These are phyloP conservation scores for Hagleromyces aurorensis DNA, from an alignment of 805 yeast genomes.

Conservation along the genomic window DNA sequence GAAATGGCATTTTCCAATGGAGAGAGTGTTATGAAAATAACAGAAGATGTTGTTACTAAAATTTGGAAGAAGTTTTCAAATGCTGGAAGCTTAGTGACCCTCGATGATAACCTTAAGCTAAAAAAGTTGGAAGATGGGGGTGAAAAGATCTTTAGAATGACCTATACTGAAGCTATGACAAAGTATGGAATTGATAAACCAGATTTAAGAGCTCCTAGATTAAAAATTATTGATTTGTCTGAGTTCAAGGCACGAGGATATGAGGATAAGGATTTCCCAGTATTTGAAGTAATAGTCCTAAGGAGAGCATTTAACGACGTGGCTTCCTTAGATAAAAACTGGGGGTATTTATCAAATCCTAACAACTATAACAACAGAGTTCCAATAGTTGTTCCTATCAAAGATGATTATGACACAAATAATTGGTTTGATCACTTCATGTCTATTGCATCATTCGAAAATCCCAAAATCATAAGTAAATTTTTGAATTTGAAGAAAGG, in stretches of 20 bases:
- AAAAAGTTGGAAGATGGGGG: conserved; percentile 13
- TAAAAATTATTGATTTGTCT: conserved; percentile 45
- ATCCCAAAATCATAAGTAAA: conserved; percentile 25
- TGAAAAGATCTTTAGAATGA: conserved; percentile 37
- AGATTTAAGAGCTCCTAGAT: conserved; percentile 57
- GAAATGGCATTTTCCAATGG: conserved; percentile 81
- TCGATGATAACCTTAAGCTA: conserved; percentile 20
- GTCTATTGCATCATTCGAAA: conserved; percentile 29
- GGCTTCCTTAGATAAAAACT: conserved; percentile 26
- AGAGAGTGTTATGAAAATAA: conserved; percentile 55
- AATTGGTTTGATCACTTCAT: conserved; percentile 38
- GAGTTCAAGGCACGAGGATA: conserved; percentile 30
- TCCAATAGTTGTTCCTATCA: conserved; percentile 51
- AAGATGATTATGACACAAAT: conserved; percentile 31
- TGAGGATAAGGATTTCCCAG: conserved; percentile 45
- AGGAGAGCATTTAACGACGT: conserved; percentile 37
- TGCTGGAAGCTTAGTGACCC: conserved; percentile 21
- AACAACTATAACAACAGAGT: conserved; percentile 45
- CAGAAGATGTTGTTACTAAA: conserved; percentile 46
- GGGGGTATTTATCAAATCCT: conserved; percentile 35
- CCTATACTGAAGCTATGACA: conserved; percentile 62
- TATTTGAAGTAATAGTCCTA: conserved; percentile 67
- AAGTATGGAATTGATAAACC: conserved; percentile 92
- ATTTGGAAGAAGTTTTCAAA: conserved; percentile 48
- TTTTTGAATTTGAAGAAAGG: conserved; percentile 46